Evolutionary conservation across 2,329 filamentous ascomycete species (phyloP).

Genomic region (Paraconiothyrium sp.): DNA sequence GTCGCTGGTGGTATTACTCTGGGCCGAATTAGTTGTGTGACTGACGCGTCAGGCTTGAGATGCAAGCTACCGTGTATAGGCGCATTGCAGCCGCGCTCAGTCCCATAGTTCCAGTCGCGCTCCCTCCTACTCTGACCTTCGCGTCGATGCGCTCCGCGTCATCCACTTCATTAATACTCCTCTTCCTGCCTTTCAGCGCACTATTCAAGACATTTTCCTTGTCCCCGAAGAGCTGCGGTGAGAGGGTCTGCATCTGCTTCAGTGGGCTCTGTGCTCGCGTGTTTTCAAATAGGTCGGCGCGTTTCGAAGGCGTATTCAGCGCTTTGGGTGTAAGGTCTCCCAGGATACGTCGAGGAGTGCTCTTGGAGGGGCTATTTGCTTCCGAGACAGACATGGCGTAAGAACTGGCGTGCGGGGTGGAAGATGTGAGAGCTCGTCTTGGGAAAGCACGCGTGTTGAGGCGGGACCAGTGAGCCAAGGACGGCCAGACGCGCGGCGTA

Average conservation of each 20-base stretch:
- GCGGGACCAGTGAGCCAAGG: constrained; percentile 4
- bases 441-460: constrained; percentile 18
- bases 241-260: constrained; percentile 43
- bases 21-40: constrained; percentile 28
- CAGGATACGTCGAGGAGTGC: constrained; percentile 45
- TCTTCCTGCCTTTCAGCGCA: constrained; percentile 41
- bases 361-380: constrained; percentile 38
- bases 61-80: constrained; percentile 36
- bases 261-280: constrained; percentile 44
- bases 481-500: neutral
- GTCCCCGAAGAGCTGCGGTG: constrained; percentile 30
- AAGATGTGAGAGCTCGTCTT: constrained; percentile 19
- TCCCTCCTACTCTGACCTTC: constrained; percentile 31
- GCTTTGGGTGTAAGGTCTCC: constrained; percentile 47
- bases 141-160: constrained; percentile 37
- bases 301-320: constrained; percentile 45
- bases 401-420: constrained; percentile 31
- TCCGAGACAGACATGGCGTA: constrained; percentile 33
- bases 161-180: constrained; percentile 49
- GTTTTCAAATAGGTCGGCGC: constrained; percentile 33
- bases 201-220: constrained; percentile 42
- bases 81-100: constrained; percentile 38
- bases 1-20: constrained; percentile 40
- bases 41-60: constrained; percentile 25
- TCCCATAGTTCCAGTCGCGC: constrained; percentile 19